Base-by-base conservation (phyloP, 306 rosid species). In the Hippophae rhamnoides region DNA sequence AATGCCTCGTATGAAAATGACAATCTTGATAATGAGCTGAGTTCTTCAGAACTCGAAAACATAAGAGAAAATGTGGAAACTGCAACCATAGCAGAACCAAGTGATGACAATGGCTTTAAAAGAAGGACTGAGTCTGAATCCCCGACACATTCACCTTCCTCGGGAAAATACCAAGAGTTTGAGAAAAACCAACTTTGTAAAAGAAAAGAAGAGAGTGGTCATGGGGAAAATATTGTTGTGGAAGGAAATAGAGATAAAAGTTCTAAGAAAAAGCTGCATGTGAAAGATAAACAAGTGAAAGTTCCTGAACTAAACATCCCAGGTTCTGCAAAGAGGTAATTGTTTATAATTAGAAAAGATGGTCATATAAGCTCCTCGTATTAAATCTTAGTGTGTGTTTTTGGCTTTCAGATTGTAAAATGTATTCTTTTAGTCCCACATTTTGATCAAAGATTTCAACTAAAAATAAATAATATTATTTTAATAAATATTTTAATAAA, bases 261-360 rank as follows among this genome's bases (percentile, higher is more conserved):
- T 48, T 63, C 77, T 0, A 59, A 61, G 75, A 76, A 73, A 64
- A 70, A 73, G 47, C 47, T 7, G 42, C 38, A 10, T 8, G 55
- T 6, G 38, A 76, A 73, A 52, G 69, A 54, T 43, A 80, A 76
- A 43, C 61, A 53, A 61, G 76, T 53, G 57, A 74, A 60, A 47
- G 61, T 27, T 69, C 71, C 72, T 0, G 77, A 73, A 71, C 68
- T 76, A 14, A 73, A 6, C 31, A 60, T 90, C 49, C 81, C 82
- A 25, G 93, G 93, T 65, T 78, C 98, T 7, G 71, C 95, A 45
- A 87, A 70, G 78, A 87, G 89, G 98, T 83, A 69, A 72, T 54
- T 10, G 23, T 18, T 18, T 18, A 18, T 18, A 18, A 18, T 18
- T 18, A 18, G 23, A 18, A 18, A 18, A 18, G 23, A 0, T 18